Evolutionary conservation across 2,329 filamentous ascomycete species (phyloP).

Genomic region (Colletotrichum shisoi): DNA sequence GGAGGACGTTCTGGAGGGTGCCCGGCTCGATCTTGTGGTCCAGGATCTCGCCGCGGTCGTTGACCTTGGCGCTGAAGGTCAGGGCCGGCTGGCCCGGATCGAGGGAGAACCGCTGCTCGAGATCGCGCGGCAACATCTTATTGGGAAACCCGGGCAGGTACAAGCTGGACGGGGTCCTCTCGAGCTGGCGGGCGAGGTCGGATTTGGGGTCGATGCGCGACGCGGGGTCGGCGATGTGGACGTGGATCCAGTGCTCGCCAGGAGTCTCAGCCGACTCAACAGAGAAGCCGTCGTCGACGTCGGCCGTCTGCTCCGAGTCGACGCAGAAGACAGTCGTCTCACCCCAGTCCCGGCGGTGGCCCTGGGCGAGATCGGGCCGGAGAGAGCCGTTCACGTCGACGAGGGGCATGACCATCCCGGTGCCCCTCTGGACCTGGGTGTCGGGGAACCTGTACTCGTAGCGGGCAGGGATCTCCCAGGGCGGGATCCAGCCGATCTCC

Average conservation of each 20-base stretch:
- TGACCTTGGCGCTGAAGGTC: conserved; percentile 69
- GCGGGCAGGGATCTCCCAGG: conserved; percentile 73
- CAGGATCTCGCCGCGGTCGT: conserved; percentile 61
- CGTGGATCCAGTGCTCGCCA: conserved; percentile 74
- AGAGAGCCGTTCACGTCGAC: conserved; percentile 46
- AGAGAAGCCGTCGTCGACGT: conserved; percentile 83
- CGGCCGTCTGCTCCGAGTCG: conserved; percentile 69
- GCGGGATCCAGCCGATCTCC: conserved; percentile 74
- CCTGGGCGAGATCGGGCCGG: conserved; percentile 55
- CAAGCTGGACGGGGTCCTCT: conserved; percentile 65
- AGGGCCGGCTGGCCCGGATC: conserved; percentile 60
- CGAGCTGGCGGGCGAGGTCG: conserved; percentile 66
- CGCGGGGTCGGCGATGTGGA: conserved; percentile 81
- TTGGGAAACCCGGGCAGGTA: conserved; percentile 67
- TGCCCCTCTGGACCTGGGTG: conserved; percentile 54
- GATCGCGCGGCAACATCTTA: conserved; percentile 62
- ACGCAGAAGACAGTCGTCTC: conserved; percentile 74
- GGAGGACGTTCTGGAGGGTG: conserved; percentile 62
- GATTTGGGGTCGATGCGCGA: conserved; percentile 70
- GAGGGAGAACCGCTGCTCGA: conserved; percentile 62
- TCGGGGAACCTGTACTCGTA: conserved; percentile 67
- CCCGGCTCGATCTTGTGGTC: conserved; percentile 64
- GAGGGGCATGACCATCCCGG: conserved; percentile 53
- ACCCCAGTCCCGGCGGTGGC: conserved; percentile 66
- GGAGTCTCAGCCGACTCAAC: conserved; percentile 65